Evolutionary conservation across 805 yeast species (phyloP).

Genomic region (Candida endomychidarum): DNA sequence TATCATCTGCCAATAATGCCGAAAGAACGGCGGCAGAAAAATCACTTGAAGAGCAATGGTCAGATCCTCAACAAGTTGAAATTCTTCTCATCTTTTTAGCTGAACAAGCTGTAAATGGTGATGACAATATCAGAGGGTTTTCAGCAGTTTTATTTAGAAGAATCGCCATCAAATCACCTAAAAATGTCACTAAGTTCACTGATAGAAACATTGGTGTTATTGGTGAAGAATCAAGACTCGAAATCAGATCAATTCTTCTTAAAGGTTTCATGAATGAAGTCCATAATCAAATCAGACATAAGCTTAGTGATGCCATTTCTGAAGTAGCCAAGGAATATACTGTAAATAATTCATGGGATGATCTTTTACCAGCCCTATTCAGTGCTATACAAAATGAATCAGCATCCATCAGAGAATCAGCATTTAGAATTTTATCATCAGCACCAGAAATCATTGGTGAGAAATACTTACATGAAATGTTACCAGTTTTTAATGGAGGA

Average conservation of each 20-base stretch:
- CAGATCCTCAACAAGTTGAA: slow-evolving; percentile 57
- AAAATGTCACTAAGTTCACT: slow-evolving; percentile 59
- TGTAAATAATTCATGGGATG: slow-evolving; percentile 67
- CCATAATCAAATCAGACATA: slow-evolving; percentile 80
- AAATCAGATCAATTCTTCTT: slow-evolving; percentile 65
- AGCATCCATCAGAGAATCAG: slow-evolving; percentile 78
- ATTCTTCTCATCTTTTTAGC: slow-evolving; percentile 74
- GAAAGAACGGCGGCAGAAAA: slow-evolving; percentile 78
- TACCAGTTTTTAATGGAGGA: slow-evolving; percentile 76
- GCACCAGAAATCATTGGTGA: slow-evolving; percentile 76
- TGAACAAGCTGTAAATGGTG: slow-evolving; percentile 68
- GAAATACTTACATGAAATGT: slow-evolving; percentile 51
- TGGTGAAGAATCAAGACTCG: slow-evolving; percentile 53
- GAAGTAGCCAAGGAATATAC: slow-evolving; percentile 76
- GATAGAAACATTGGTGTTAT: slow-evolving; percentile 78
- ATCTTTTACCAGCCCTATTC: slow-evolving; percentile 70
- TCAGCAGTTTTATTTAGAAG: slow-evolving; percentile 89
- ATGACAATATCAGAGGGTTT: slow-evolving; percentile 62
- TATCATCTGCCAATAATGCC: slow-evolving; percentile 76
- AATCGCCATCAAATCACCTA: slow-evolving; percentile 77
- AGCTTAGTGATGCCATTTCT: slow-evolving; percentile 89
- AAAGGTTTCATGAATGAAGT: slow-evolving; percentile 72
- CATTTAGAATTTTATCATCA: slow-evolving; percentile 83
- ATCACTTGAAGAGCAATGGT: slow-evolving; percentile 74
- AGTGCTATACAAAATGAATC: slow-evolving; percentile 58